Base-by-base conservation (phyloP, 2,329 filamentous ascomycete species). In the Bipolaris cookei region DNA sequence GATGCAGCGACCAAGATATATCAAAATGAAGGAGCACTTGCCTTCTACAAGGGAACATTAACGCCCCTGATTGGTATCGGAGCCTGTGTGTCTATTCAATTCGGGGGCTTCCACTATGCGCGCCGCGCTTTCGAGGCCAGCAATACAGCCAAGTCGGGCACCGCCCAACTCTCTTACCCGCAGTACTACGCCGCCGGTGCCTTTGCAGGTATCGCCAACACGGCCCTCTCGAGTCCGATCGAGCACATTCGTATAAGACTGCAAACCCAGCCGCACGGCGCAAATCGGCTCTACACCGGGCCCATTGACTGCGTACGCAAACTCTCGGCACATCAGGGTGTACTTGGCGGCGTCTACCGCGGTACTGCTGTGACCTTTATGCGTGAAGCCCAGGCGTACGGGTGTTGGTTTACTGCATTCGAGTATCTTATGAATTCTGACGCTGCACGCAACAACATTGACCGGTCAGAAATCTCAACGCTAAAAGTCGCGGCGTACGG, bases 31-130 rank as follows among this genome's bases (percentile, higher is more conserved):
- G 95, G 95, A 1, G 84, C 92, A 2, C 80, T 90, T 11, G 95
- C 95, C 55, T 99, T 99, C 82, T 99, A 99, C 86, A 99, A 99
- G 66, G 95, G 95, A 71, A 98, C 95, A 0, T 83, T 99, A 54
- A 98, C 95, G 4, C 95, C 95, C 0, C 84, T 99, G 54, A 86
- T 99, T 55, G 95, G 95, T 66, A 98, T 99, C 73, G 95, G 95
- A 67, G 95, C 95, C 67, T 99, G 95, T 77, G 93, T 66, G 43
- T 97, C 92, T n/a, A 90, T 99, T 69, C 95, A 99, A 82, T 99
- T 99, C 77, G 95, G 93, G 62, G 95, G 90, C 69, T 99, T 98
- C 84, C 92, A 97, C 82, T 89, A 90, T 73, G 93, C 94, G 7
- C 90, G 91, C 58, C 91, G 95, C 58, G 89, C 86, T 71, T 88